Conservation (phyloP, 2,329 filamentous ascomycete species). For the Hymenoscyphus fraxineus region DNA sequence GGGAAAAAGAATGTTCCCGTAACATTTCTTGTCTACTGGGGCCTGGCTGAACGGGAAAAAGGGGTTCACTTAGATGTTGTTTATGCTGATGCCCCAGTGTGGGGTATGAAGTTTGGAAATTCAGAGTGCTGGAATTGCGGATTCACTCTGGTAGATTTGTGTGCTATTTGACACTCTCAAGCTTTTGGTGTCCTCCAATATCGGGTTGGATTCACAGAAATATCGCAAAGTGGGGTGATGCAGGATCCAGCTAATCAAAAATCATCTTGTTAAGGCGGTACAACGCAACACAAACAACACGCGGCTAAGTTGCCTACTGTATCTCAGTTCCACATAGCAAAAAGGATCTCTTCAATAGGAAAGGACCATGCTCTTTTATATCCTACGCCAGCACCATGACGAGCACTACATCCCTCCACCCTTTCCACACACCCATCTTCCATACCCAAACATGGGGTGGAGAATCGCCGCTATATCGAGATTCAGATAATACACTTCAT, state of each 20-base stretch:
- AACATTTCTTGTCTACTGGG: no score
- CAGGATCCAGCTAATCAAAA: neutral
- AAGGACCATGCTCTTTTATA: no score
- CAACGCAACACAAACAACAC: neutral
- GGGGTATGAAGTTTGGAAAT: neutral
- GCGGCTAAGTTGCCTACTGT: neutral
- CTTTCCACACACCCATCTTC: constrained; percentile 12
- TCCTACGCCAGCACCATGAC: neutral
- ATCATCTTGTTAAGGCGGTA: neutral
- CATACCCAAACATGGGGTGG: constrained; percentile 17
- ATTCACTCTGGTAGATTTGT: neutral
- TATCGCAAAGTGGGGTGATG: neutral
- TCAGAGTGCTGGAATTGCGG: neutral
- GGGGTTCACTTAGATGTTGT: neutral
- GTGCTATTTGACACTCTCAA: neutral
- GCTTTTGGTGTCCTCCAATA: neutral
- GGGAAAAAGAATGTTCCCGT: no score
- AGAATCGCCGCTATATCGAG: constrained; percentile 25
- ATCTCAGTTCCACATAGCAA: neutral
- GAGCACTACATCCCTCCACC: neutral
- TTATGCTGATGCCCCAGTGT: neutral
- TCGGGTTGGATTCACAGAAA: neutral
- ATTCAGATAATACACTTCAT: constrained; percentile 22
- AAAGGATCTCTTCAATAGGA: neutral
- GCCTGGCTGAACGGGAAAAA: neutral